Conservation (phyloP, 2,329 filamentous ascomycete species). For the Ophiocordyceps robertsii region DNA sequence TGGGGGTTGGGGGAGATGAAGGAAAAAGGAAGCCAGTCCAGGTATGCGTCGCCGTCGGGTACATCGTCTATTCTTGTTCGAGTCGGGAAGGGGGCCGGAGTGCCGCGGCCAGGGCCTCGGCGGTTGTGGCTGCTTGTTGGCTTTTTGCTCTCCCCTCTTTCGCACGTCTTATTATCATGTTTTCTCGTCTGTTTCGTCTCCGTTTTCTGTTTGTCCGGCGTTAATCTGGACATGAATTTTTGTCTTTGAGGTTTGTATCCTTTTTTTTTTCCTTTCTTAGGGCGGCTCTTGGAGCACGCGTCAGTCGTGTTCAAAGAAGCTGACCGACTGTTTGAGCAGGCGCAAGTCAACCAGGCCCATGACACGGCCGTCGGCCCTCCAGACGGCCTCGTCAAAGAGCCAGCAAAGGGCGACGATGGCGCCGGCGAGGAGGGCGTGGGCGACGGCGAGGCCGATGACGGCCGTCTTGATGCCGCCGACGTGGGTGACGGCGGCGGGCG, state of each 20-base stretch:
- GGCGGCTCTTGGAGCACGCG: too few species aligned
- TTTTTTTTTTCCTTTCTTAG: not conserved
- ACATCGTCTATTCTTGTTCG: too few species aligned
- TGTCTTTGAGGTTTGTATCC: not conserved
- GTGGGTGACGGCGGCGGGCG: conserved; percentile 22
- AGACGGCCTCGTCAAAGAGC: conserved; percentile 25
- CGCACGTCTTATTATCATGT: too few species aligned
- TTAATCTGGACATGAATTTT: too few species aligned
- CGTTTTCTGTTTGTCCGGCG: not conserved
- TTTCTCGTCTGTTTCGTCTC: not conserved
- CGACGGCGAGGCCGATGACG: conserved; percentile 26
- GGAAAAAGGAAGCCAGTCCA: too few species aligned
- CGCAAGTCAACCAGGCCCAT: conserved; percentile 33
- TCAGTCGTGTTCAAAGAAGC: conserved; percentile 31
- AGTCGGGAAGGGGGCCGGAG: too few species aligned
- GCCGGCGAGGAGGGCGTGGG: conserved; percentile 25
- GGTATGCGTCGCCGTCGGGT: too few species aligned
- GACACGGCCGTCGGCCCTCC: conserved; percentile 29
- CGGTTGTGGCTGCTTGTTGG: too few species aligned
- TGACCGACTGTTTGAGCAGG: conserved; percentile 26
- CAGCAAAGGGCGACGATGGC: conserved; percentile 24
- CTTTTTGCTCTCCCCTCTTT: too few species aligned
- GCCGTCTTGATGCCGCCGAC: conserved; percentile 21
- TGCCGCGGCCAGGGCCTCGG: too few species aligned
- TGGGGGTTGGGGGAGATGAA: too few species aligned